Percentiles rank a stretch among this genome's conserved stretches.
Evolutionary conservation across 441 rosid species (phyloP).

Genomic region (Gossypium gossypioides): DNA sequence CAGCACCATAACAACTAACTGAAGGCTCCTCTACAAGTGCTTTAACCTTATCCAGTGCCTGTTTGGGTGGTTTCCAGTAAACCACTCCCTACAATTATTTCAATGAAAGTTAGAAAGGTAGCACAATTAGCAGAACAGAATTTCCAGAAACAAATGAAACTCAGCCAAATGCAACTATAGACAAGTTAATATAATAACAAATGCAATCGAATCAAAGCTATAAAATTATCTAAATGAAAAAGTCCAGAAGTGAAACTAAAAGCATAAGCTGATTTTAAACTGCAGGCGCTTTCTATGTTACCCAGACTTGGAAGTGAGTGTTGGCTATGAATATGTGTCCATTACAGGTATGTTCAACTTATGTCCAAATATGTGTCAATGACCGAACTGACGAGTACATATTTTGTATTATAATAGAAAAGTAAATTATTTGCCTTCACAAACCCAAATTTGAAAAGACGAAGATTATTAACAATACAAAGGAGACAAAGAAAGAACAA

Average conservation of each 20-base stretch:
- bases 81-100: slow-evolving; percentile 60
- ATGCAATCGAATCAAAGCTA: neutral
- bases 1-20: slow-evolving; percentile 77
- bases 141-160: neutral
- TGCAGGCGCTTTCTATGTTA: neutral
- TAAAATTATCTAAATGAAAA: neutral
- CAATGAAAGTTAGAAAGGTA: neutral
- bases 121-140: neutral
- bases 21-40: slow-evolving; percentile 72
- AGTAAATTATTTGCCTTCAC: neutral
- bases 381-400: neutral
- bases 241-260: neutral
- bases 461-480: neutral
- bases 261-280: neutral
- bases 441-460: neutral
- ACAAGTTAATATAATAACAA: neutral
- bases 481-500: neutral
- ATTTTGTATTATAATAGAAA: neutral
- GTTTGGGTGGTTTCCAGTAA: slow-evolving; percentile 86
- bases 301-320: neutral
- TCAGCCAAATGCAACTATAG: neutral
- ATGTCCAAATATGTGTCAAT: neutral
- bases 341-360: neutral
- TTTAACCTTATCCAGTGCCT: slow-evolving; percentile 69
- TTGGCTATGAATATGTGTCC: neutral